Evolutionary conservation across 148 eudicot species (phyloP).

Genomic region (Rhododendron simsii): DNA sequence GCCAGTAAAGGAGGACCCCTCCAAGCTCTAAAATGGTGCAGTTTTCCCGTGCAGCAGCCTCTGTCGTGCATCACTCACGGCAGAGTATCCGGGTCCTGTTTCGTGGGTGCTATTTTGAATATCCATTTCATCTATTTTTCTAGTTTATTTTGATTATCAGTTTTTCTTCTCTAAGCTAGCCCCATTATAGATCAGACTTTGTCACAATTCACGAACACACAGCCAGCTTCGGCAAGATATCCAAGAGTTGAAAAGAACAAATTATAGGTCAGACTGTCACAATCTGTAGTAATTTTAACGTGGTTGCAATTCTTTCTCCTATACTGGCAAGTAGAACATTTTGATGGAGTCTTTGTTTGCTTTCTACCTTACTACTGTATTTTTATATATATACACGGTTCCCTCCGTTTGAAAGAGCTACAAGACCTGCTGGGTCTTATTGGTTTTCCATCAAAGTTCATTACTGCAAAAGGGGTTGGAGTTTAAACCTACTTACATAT

Average conservation of each 20-base stretch:
- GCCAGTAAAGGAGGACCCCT: too few species aligned
- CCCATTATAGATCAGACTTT: too few species aligned
- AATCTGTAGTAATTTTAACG: background rate
- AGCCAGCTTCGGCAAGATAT: slow-evolving; percentile 93
- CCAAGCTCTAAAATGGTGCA: too few species aligned
- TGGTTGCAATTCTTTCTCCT: background rate
- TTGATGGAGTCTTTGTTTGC: background rate
- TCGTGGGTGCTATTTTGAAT: too few species aligned
- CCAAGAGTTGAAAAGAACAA: slow-evolving; percentile 80
- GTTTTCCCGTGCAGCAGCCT: too few species aligned
- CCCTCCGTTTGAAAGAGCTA: background rate
- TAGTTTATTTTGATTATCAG: too few species aligned
- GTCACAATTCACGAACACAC: slow-evolving; percentile 68
- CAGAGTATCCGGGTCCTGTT: too few species aligned
- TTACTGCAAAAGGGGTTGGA: background rate
- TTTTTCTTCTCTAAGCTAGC: too few species aligned
- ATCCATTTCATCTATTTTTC: too few species aligned
- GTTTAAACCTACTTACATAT: background rate
- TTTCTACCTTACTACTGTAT: background rate
- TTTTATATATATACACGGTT: background rate
- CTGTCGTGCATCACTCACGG: too few species aligned
- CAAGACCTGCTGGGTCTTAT: background rate
- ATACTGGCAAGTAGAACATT: too few species aligned
- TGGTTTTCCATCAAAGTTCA: background rate
- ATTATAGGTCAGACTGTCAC: slow-evolving; percentile 59